Conservation (phyloP, 2,329 filamentous ascomycete genomes). For the Cadophora sp. region DNA sequence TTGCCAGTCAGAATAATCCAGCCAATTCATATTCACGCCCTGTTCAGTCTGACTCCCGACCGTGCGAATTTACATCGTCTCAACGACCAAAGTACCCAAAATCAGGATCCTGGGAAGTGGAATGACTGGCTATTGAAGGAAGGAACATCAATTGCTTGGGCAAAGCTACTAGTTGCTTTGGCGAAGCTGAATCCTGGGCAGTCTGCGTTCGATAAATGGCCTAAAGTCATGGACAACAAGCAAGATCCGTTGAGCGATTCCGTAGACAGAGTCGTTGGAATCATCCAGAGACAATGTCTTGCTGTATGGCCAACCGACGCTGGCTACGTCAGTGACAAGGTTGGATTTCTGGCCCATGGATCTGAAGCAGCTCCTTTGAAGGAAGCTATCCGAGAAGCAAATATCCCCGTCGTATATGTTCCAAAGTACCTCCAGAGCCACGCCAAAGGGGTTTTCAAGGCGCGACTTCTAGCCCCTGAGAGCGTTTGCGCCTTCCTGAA, state of each 20-base stretch:
- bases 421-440: constrained; percentile 27
- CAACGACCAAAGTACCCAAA: constrained; percentile 36
- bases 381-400: constrained; percentile 35
- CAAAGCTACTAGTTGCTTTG: constrained; percentile 31
- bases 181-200: constrained; percentile 20
- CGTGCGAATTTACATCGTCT: constrained; percentile 41
- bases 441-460: constrained; percentile 25
- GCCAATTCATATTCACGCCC: constrained; percentile 46
- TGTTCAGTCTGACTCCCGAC: constrained; percentile 46
- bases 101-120: constrained; percentile 39
- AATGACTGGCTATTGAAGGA: constrained; percentile 42
- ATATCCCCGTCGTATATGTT: constrained; percentile 35
- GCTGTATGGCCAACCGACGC: constrained; percentile 33
- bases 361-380: constrained; percentile 23
- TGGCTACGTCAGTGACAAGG: constrained; percentile 28
- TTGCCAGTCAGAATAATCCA: constrained; percentile 43
- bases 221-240: constrained; percentile 20
- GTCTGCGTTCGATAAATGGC: constrained; percentile 33
- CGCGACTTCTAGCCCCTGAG: constrained; percentile 20
- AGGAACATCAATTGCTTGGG: constrained; percentile 40
- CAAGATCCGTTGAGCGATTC: constrained; percentile 27
- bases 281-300: constrained; percentile 30
- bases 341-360: constrained; percentile 28
- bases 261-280: constrained; percentile 26
- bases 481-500: constrained; percentile 29